Evolutionary conservation across 257 asterid genomes (phyloP), one percentile per base, ranked within the genome.

Genomic region (Nicotiana tabacum): DNA sequence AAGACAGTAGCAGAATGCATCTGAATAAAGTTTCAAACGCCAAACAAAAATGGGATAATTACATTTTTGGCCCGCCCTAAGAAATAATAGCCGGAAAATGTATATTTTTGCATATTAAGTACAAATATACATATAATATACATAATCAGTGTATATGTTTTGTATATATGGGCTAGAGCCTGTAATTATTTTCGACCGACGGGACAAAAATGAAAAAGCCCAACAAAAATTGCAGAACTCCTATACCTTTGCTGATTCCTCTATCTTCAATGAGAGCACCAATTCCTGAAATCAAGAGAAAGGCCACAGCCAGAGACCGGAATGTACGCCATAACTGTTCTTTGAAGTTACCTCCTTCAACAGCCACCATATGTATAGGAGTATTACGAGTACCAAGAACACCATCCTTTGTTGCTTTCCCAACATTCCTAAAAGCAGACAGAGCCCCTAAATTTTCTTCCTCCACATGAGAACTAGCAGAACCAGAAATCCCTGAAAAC

Each of bases 251-350:
- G 82, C 97, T 90, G 56, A 95, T 91, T 85, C 94, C 98, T 87
- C 91, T 89, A 82, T 94, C 98, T 90, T 93, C 98, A 76, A 96
- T 90, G 66, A 96, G 93, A 66, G 98, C 95, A 82, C 98, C 94
- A 65, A 91, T 70, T 62, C 97, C 98, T 35, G 98, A 94, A 84
- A 96, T 91, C 83, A 90, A 53, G 82, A 94, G 94, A 90, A 94
- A 94, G 69, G 88, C 85, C 91, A 93, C 15, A 57, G 97, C 97
- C 85, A 94, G 85, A 80, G 91, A 88, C 83, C 99, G 98, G 81
- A 96, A 77, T 3, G 98, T 94, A 77, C 98, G 91, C 98, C 98
- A 96, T 70, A 94, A 78, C 88, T 94, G 99, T 82, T 94, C 97
- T 87, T 94, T 94, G 78, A 94, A 90, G 80, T 94, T 89, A 61